phyloP scores from a whole-genome alignment of 2,329 filamentous ascomycete species.

The Conoideocrella luteorostrata region DNA sequence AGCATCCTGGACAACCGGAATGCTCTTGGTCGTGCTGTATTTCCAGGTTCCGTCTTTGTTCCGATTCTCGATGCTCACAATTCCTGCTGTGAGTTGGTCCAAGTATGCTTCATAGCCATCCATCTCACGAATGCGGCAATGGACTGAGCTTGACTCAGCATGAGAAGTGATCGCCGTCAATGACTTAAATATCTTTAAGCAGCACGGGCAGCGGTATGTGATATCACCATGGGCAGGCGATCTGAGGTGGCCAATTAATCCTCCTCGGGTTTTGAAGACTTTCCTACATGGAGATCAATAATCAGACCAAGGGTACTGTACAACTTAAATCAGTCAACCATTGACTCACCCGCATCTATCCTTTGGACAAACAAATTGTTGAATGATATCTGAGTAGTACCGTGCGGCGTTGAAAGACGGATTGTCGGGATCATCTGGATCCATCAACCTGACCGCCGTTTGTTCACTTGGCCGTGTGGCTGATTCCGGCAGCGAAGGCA shows the following conservation, averaged over 20 bases:
- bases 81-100: constrained; percentile 26
- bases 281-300: constrained; percentile 25
- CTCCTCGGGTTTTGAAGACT: constrained; percentile 26
- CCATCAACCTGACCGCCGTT: constrained; percentile 12
- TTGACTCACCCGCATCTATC: constrained; percentile 41
- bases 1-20: no score
- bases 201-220: constrained; percentile 37
- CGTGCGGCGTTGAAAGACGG: constrained; percentile 38
- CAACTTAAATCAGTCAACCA: not conserved
- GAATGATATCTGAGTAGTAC: constrained; percentile 37
- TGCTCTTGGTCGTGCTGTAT: constrained; percentile 17
- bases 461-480: constrained; percentile 11
- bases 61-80: constrained; percentile 19
- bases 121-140: constrained; percentile 37
- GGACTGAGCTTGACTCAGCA: constrained; percentile 35
- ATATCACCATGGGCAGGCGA: constrained; percentile 33
- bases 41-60: constrained; percentile 22
- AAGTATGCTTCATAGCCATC: constrained; percentile 27
- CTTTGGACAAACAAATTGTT: constrained; percentile 49
- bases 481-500: constrained; percentile 13
- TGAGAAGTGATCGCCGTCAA: constrained; percentile 41
- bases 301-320: not conserved
- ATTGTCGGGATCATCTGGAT: constrained; percentile 38
- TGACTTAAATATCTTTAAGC: constrained; percentile 33
- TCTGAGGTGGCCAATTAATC: constrained; percentile 36